Percentiles rank a stretch among this genome's conserved stretches.
Conservation (phyloP, 177 flowering plant species). For the Vitis hybrid region DNA sequence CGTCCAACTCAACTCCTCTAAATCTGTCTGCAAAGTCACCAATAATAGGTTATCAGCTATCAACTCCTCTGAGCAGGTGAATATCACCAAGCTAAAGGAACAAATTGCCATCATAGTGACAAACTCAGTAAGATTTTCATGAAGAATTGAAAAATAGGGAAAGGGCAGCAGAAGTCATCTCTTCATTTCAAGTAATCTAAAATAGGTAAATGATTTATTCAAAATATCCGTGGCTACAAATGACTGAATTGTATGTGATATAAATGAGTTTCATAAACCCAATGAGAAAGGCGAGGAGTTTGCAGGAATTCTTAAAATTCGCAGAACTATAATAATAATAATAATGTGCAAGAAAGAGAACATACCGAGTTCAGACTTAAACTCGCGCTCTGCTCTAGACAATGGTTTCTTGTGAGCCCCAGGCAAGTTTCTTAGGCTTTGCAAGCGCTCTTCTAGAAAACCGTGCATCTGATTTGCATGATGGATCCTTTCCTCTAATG, state of each 20-base stretch:
- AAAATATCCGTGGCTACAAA: too few relatives aligned
- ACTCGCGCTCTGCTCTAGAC: conserved; percentile 80
- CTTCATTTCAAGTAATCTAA: too few relatives aligned
- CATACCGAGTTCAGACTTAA: conserved; percentile 81
- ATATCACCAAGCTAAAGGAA: neutral
- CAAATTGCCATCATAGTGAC: neutral
- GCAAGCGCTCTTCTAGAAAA: conserved; percentile 62
- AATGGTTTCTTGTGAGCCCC: conserved; percentile 70
- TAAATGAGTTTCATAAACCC: too few relatives aligned
- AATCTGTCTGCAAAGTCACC: conserved; percentile 60
- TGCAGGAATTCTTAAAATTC: too few relatives aligned
- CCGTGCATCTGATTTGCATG: conserved; percentile 45
- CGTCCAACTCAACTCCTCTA: conserved; percentile 74
- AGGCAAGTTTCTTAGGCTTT: conserved; percentile 58
- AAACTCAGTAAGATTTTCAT: too few relatives aligned
- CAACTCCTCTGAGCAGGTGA: too few relatives aligned
- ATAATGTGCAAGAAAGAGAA: neutral
- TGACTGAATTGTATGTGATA: too few relatives aligned
- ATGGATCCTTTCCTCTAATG: conserved; percentile 51
- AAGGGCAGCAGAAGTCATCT: too few relatives aligned
- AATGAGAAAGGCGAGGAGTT: too few relatives aligned
- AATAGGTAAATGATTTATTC: too few relatives aligned
- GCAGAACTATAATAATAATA: neutral
- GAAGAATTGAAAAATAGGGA: too few relatives aligned
- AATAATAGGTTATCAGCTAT: neutral